Evolutionary conservation across 768 basidiomycete species (phyloP).

Genomic region (Mycena haematopus): DNA sequence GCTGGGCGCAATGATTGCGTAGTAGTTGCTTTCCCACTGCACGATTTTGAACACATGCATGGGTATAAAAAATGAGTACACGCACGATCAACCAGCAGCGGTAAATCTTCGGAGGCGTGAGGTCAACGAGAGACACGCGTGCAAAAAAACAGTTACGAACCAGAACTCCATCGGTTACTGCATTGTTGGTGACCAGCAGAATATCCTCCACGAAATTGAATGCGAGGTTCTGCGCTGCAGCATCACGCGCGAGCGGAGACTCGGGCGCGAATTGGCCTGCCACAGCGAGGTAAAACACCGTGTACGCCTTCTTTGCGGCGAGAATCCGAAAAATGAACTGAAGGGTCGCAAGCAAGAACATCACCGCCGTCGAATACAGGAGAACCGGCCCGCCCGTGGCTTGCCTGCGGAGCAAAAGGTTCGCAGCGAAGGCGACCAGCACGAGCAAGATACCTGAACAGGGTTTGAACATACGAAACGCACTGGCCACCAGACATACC

Average conservation of each 20-base stretch:
- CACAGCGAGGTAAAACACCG: constrained; percentile 14
- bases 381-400: constrained; percentile 8
- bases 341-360: constrained; percentile 20
- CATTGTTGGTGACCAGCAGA: constrained; percentile 24
- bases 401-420: constrained; percentile 11
- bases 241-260: background rate
- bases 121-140: background rate
- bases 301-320: constrained; percentile 2
- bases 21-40: constrained; percentile 25
- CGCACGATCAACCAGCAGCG: constrained; percentile 27
- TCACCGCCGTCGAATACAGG: constrained; percentile 3
- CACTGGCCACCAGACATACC: background rate
- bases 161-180: constrained; percentile 25
- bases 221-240: background rate
- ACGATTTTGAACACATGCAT: constrained; percentile 1
- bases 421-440: constrained; percentile 23
- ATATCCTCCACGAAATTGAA: constrained; percentile 26
- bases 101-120: constrained; percentile 18
- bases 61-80: background rate
- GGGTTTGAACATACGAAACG: too few species aligned
- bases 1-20: constrained; percentile 10
- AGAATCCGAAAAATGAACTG: constrained; percentile 19
- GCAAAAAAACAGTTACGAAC: constrained; percentile 13
- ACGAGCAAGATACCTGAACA: constrained; percentile 25
- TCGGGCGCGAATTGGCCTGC: constrained; percentile 6